These are phyloP conservation scores for Euphorbia tirucalli DNA, from an alignment of 345 rosid species.

Conservation along the genomic window DNA sequence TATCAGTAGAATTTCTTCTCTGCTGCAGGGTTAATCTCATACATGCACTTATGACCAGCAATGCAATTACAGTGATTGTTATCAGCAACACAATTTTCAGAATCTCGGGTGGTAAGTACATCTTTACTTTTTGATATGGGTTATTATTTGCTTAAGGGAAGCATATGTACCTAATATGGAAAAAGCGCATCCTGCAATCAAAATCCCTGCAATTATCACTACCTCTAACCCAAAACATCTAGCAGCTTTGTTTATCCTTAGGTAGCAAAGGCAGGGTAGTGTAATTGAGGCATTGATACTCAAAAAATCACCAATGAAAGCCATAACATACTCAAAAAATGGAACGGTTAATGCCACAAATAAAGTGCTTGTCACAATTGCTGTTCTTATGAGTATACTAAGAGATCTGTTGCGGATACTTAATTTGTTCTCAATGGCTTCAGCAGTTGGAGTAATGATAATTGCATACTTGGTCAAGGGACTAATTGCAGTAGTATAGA, in stretches of 20 bases:
- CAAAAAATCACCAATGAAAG: conserved; percentile 55
- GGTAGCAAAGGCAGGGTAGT: conserved; percentile 62
- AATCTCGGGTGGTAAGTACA: no score
- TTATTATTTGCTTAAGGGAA: conserved; percentile 47
- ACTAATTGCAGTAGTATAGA: conserved; percentile 49
- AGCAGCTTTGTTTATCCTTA: conserved; percentile 39
- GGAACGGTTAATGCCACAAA: conserved; percentile 55
- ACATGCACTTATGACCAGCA: no score
- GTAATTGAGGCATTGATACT: conserved; percentile 46
- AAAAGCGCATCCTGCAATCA: conserved; percentile 35
- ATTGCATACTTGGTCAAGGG: conserved; percentile 65
- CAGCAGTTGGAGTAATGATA: conserved; percentile 45
- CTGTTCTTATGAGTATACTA: conserved; percentile 45
- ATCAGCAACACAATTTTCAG: no score
- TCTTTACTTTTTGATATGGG: conserved; percentile 24
- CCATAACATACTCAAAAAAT: conserved; percentile 62
- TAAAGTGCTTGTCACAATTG: conserved; percentile 43
- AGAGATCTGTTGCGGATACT: conserved; percentile 23
- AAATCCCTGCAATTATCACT: conserved; percentile 33
- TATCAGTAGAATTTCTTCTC: no score
- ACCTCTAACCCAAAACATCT: conserved; percentile 35
- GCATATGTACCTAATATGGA: conserved; percentile 47
- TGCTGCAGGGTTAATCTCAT: no score
- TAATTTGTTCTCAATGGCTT: conserved; percentile 43
- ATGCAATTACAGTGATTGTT: no score